Conservation (phyloP, 148 eudicot species). For the Spergularia bocconei region DNA sequence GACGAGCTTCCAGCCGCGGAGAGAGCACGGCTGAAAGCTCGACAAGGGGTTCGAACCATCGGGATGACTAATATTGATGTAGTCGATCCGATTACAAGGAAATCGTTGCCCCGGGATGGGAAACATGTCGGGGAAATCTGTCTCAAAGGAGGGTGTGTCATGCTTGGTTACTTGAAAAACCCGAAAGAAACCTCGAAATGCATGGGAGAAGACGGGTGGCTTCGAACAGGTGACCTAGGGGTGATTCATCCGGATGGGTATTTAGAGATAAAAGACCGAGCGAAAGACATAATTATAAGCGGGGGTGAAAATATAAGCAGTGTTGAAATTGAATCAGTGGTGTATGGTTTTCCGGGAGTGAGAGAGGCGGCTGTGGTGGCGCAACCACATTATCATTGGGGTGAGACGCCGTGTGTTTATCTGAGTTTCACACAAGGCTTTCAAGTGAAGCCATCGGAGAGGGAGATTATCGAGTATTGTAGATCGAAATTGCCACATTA, state of each 20-base stretch:
- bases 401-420: constrained; percentile 33
- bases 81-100: background rate
- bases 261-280: constrained; percentile 29
- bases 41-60: constrained; percentile 28
- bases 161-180: constrained; percentile 34
- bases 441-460: constrained; percentile 6
- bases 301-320: constrained; percentile 37
- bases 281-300: constrained; percentile 30
- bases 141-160: constrained; percentile 4
- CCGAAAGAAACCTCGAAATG: constrained; percentile 10
- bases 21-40: constrained; percentile 14
- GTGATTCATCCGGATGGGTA: constrained; percentile 32
- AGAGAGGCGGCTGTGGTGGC: constrained; percentile 35
- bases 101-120: constrained; percentile 22
- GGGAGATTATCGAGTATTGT: constrained; percentile 29
- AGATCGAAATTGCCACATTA: constrained; percentile 23
- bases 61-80: constrained; percentile 18
- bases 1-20: constrained; percentile 4
- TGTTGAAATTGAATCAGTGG: constrained; percentile 30
- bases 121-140: constrained; percentile 26
- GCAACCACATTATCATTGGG: constrained; percentile 28
- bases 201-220: constrained; percentile 28
- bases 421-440: constrained; percentile 10
- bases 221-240: constrained; percentile 25
- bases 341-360: constrained; percentile 20